These are phyloP conservation scores for Elsinoe ampelina DNA, from an alignment of 2,329 filamentous ascomycete species.

Conservation along the genomic window DNA sequence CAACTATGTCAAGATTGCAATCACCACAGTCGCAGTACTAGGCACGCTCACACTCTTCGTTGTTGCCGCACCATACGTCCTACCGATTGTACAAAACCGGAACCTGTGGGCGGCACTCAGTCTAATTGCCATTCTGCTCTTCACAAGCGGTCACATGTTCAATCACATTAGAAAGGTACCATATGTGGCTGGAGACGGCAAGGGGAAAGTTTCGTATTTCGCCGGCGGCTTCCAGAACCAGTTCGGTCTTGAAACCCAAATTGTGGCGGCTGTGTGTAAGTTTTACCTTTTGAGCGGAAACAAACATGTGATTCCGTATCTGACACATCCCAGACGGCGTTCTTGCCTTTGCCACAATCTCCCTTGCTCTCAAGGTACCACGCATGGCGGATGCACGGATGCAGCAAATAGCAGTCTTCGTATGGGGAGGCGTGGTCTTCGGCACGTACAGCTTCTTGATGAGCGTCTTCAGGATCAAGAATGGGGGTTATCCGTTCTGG, in stretches of 20 bases:
- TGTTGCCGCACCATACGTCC: slow-evolving; percentile 66
- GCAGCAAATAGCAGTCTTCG: slow-evolving; percentile 72
- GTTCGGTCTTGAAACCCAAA: slow-evolving; percentile 89
- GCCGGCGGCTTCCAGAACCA: slow-evolving; percentile 88
- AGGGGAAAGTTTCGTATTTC: slow-evolving; percentile 82
- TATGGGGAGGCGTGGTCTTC: slow-evolving; percentile 69
- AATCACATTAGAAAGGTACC: slow-evolving; percentile 96
- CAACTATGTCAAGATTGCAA: slow-evolving; percentile 71
- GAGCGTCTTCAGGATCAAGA: slow-evolving; percentile 90
- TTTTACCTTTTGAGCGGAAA: slow-evolving; percentile 21
- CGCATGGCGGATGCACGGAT: slow-evolving; percentile 66
- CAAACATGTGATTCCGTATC: background rate
- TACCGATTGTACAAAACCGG: slow-evolving; percentile 77
- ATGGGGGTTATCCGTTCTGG: slow-evolving; percentile 86
- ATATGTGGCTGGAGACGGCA: slow-evolving; percentile 77
- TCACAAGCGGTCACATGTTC: slow-evolving; percentile 98
- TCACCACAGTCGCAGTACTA: slow-evolving; percentile 57
- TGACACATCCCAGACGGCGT: slow-evolving; percentile 51
- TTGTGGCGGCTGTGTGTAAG: slow-evolving; percentile 88
- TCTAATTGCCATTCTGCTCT: slow-evolving; percentile 80
- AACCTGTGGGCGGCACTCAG: slow-evolving; percentile 90
- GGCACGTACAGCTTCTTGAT: slow-evolving; percentile 88
- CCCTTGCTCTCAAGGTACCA: slow-evolving; percentile 87
- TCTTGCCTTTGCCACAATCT: slow-evolving; percentile 81
- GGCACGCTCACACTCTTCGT: slow-evolving; percentile 59